Evolutionary conservation across 306 rosid genomes (phyloP).

Genomic region (barrel medic (Medicago truncatula)): MtrunA17r5.0-ANR NC_053043.1:18943501-18944000

Average conservation of each 20-base stretch:
- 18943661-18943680: conserved; percentile 92
- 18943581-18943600: conserved; percentile 66
- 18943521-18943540: conserved; percentile 78
- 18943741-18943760: conserved; percentile 72
- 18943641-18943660: conserved; percentile 92
- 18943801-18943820: conserved; percentile 60
- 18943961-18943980: conserved; percentile 83
- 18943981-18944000: conserved; percentile 74
- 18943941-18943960: conserved; percentile 62
- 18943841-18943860: conserved; percentile 66
- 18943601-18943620: conserved; percentile 64
- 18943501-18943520: conserved; percentile 71
- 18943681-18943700: conserved; percentile 73
- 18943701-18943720: conserved; percentile 66
- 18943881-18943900: conserved; percentile 75
- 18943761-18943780: conserved; percentile 60
- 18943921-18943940: conserved; percentile 58
- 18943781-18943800: conserved; percentile 68
- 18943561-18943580: conserved; percentile 60
- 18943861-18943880: conserved; percentile 75
- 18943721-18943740: conserved; percentile 64
- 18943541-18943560: conserved; percentile 65
- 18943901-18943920: conserved; percentile 63
- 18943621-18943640: conserved; percentile 75
- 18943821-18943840: conserved; percentile 73